These are phyloP conservation scores for Leucaena leucocephala DNA, from an alignment of 306 rosid genomes.

Conservation along the genomic window DNA sequence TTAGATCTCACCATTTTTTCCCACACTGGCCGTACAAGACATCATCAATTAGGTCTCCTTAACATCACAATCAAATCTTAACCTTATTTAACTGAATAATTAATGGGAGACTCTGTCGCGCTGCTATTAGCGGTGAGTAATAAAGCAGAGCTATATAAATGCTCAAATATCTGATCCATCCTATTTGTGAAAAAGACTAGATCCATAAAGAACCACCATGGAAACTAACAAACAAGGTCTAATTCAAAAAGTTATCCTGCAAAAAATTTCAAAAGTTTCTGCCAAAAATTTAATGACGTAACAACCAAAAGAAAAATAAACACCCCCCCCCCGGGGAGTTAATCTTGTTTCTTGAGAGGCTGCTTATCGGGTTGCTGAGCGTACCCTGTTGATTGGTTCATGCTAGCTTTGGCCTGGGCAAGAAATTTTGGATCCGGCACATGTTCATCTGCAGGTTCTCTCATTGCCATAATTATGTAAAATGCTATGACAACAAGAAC, in stretches of 20 bases:
- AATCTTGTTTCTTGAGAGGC: constrained; percentile 69
- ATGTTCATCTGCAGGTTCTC: constrained; percentile 75
- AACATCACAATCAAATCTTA: background rate
- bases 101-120: background rate
- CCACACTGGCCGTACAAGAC: background rate
- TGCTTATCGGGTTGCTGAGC: constrained; percentile 49
- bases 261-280: background rate
- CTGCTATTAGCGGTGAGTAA: background rate
- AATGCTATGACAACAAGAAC: constrained; percentile 79
- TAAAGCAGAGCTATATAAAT: background rate
- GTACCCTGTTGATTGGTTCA: constrained; percentile 48
- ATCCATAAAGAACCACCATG: background rate
- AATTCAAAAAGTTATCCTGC: background rate
- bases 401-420: constrained; percentile 83
- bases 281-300: background rate
- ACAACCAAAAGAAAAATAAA: constrained; percentile 8
- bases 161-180: background rate
- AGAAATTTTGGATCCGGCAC: constrained; percentile 84
- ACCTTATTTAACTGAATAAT: background rate
- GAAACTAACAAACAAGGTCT: background rate
- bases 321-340: constrained; percentile 40
- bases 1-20: background rate
- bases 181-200: background rate
- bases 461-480: constrained; percentile 84
- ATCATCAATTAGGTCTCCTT: background rate